These are phyloP conservation scores for Penicillium antarcticum DNA, from an alignment of 495 filamentous ascomycete genomes.

Conservation along the genomic window DNA sequence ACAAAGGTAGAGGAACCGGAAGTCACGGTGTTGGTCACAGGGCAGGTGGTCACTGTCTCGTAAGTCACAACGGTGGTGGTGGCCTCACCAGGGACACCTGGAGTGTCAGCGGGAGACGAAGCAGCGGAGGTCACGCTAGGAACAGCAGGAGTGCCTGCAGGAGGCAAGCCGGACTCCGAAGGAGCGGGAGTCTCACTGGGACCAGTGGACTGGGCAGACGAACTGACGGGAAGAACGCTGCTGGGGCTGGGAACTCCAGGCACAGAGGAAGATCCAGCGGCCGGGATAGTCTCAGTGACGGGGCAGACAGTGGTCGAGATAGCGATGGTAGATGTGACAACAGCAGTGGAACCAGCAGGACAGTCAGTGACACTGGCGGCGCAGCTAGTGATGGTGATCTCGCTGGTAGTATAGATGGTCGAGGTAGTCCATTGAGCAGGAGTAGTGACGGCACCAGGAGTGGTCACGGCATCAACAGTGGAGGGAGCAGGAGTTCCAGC, in stretches of 20 bases:
- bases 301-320: constrained; percentile 60
- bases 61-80: constrained; percentile 14
- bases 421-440: constrained; percentile 45
- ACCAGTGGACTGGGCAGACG: neutral
- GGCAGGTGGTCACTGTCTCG: constrained; percentile 36
- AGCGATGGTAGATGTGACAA: constrained; percentile 53
- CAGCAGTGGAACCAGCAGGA: constrained; percentile 49
- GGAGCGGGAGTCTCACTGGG: neutral
- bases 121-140: neutral
- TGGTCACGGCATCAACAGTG: constrained; percentile 2
- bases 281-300: constrained; percentile 34
- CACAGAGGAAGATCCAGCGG: neutral
- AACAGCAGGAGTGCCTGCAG: neutral
- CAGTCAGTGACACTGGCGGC: constrained; percentile 55
- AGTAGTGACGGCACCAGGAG: constrained; percentile 13
- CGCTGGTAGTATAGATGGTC: constrained; percentile 55
- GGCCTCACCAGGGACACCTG: constrained; percentile 3
- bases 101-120: constrained; percentile 1
- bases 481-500: neutral
- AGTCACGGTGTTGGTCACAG: constrained; percentile 32
- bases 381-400: constrained; percentile 57
- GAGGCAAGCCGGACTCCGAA: neutral
- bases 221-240: neutral
- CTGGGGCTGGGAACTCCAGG: neutral
- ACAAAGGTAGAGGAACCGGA: constrained; percentile 28